Base-by-base conservation (phyloP, 2,329 filamentous ascomycete genomes). In the Cryphonectria naterciae region DNA sequence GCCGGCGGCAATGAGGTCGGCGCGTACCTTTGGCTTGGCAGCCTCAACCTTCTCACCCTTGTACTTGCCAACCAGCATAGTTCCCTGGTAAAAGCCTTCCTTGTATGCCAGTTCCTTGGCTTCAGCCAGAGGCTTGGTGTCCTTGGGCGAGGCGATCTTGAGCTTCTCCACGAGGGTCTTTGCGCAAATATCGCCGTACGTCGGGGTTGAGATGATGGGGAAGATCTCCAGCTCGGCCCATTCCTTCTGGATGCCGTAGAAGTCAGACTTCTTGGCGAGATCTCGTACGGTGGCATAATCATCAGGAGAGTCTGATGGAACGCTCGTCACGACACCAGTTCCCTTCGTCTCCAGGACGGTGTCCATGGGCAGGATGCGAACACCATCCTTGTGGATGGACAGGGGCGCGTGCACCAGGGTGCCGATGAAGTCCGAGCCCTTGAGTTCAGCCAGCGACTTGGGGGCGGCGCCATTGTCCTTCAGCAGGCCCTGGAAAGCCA, bases 61-160 rank as follows among this genome's bases (percentile, higher is more conserved):
- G 83, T 93, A 97, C 41, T 97, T 93, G 70, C 96, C 96, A 73
- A 93, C 88, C 74, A 94, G 85, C 90, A 99, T 70, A 88, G 70
- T 92, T 75, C 96, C 96, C 83, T 97, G 94, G 85, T 99, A 99
- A 85, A 93, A 98, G 22, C 95, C 96, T 79, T 98, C 95, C 82
- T 96, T 97, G 87, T 99, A 99, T 0, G 96, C 95, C 75, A 97
- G 85, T 75, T 98, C 95, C 84, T 99, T 99, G 62, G 96, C 96
- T 81, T 98, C 92, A 62, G 93, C 92, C 63, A 99, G 89, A 82
- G 95, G 92, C 79, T 93, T 96, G 49, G 91, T 88, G 79, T 99
- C 96, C 83, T 99, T 99, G 73, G 96, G 95, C 17, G 95, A 98
- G 74, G 93, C 91, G 79, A 99, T 99, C 87, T 98, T 98, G 80